phyloP scores from a whole-genome alignment of 2,329 filamentous ascomycete genomes.

The Tolypocladium amazonense region DNA sequence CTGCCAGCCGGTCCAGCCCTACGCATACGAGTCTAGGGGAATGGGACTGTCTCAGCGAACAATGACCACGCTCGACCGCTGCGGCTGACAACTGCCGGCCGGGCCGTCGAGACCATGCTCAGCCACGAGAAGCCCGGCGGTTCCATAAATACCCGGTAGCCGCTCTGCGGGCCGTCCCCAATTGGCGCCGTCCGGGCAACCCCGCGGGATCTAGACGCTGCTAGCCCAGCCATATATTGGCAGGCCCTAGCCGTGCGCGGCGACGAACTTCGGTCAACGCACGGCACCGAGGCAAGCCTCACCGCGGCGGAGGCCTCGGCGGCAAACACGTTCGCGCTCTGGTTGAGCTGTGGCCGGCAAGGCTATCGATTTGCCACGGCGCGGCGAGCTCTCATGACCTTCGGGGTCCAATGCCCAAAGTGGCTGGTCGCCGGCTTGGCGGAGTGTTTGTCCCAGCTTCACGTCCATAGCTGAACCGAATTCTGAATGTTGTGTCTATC shows the following conservation, averaged over 20 bases:
- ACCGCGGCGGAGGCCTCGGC: neutral
- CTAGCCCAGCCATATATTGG: neutral
- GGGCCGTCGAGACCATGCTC: neutral
- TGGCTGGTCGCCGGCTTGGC: neutral
- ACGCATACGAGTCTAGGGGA: neutral
- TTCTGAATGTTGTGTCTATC: neutral
- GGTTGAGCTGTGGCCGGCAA: neutral
- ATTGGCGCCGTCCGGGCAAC: neutral
- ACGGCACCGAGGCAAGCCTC: neutral
- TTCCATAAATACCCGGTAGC: neutral
- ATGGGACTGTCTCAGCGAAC: neutral
- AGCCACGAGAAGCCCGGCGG: neutral
- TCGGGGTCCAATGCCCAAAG: neutral
- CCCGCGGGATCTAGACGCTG: neutral
- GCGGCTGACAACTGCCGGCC: neutral
- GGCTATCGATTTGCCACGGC: neutral
- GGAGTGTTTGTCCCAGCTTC: neutral
- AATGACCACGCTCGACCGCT: neutral
- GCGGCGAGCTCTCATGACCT: neutral
- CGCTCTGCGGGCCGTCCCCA: neutral
- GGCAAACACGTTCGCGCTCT: neutral
- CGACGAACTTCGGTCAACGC: neutral
- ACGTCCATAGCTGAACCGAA: neutral
- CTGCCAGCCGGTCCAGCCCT: neutral
- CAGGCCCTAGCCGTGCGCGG: neutral